phyloP scores from a whole-genome alignment of 2,329 filamentous ascomycete species.

The Simplicillium sp. region DNA sequence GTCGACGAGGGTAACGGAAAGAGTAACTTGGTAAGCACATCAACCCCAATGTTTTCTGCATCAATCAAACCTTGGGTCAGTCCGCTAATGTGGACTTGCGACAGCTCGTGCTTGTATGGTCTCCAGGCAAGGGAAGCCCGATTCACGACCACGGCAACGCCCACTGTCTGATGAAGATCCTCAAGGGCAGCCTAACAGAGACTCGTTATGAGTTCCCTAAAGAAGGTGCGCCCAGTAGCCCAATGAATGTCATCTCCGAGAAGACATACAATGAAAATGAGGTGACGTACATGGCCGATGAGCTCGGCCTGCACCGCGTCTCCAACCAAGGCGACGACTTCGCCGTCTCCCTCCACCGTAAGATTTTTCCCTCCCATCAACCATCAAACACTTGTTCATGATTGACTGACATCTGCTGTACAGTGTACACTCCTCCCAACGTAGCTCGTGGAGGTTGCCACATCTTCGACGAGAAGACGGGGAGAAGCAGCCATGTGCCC shows the following conservation, averaged over 20 bases:
- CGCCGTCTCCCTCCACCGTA: conserved; percentile 75
- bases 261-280: conserved; percentile 60
- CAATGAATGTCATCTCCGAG: conserved; percentile 56
- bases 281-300: conserved; percentile 86
- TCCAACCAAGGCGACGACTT: conserved; percentile 66
- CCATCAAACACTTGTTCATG: conserved; percentile 18
- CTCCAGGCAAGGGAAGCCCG: conserved; percentile 69
- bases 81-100: conserved; percentile 4
- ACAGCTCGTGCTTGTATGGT: conserved; percentile 83
- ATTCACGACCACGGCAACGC: conserved; percentile 87
- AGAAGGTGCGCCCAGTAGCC: conserved; percentile 32
- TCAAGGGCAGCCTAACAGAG: conserved; percentile 71
- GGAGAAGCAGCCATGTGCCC: conserved; percentile 60
- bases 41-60: not conserved
- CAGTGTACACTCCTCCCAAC: conserved; percentile 81
- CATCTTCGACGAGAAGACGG: conserved; percentile 70
- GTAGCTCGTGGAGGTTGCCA: conserved; percentile 75
- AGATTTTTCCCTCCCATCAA: conserved; percentile 16
- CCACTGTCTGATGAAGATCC: conserved; percentile 87
- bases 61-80: not conserved
- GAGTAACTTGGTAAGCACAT: conserved; percentile 54
- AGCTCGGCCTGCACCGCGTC: conserved; percentile 77
- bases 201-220: conserved; percentile 70
- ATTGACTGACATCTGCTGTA: conserved; percentile 17
- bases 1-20: conserved; percentile 83